Percentiles rank a stretch among this genome's conserved stretches.
These are phyloP conservation scores for Camelina laxa DNA, from an alignment of 345 rosid genomes.

Conservation along the genomic window DNA sequence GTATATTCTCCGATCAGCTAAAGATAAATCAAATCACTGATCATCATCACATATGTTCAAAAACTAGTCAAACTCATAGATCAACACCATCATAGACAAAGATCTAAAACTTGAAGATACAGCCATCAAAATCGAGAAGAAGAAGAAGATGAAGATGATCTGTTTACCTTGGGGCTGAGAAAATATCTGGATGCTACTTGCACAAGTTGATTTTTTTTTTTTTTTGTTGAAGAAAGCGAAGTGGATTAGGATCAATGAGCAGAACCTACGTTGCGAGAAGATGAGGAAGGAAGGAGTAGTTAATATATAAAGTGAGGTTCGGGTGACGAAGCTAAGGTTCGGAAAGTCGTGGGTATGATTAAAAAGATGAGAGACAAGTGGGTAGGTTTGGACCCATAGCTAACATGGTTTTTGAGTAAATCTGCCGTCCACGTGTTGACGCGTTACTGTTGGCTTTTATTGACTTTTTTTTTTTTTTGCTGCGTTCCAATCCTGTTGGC, in stretches of 20 bases:
- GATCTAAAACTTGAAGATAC: constrained; percentile 26
- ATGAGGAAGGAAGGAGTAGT: background rate
- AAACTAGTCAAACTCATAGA: constrained; percentile 9
- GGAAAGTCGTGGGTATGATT: background rate
- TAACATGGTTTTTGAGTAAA: constrained; percentile 32
- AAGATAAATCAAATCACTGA: background rate
- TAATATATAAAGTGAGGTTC: constrained; percentile 38
- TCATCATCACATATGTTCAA: background rate
- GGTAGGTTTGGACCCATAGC: constrained; percentile 34
- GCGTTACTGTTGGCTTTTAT: constrained; percentile 46
- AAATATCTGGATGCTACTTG: constrained; percentile 27
- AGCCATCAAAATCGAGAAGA: constrained; percentile 24
- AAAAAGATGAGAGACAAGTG: constrained; percentile 30
- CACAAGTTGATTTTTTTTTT: constrained; percentile 25
- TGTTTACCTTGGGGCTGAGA: constrained; percentile 31
- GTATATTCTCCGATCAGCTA: constrained; percentile 15
- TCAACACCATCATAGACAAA: constrained; percentile 5
- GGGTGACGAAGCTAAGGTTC: constrained; percentile 25
- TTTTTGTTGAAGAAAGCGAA: background rate
- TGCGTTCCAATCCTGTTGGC: constrained; percentile 36
- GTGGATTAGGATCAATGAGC: constrained; percentile 33
- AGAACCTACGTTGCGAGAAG: constrained; percentile 25
- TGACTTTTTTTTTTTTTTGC: constrained; percentile 17
- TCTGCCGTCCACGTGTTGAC: constrained; percentile 43
- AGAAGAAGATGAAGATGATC: constrained; percentile 17